phyloP scores from a whole-genome alignment of 495 filamentous ascomycete species.

The Neurospora sp. region DNA sequence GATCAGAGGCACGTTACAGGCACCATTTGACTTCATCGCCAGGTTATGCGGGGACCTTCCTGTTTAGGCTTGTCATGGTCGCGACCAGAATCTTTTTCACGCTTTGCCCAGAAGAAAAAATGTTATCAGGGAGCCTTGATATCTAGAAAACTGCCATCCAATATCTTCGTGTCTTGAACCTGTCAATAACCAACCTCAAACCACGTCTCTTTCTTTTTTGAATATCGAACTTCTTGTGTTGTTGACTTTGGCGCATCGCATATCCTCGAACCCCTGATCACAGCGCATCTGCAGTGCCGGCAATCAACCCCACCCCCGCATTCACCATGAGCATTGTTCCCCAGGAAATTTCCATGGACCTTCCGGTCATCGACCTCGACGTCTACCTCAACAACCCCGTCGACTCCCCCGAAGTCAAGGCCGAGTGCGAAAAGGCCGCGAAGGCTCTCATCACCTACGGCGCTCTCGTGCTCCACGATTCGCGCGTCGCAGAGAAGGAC shows the following conservation, averaged over 20 bases:
- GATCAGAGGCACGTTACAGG: background rate
- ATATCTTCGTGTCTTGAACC: background rate
- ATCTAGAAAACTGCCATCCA: background rate
- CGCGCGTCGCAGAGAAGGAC: constrained; percentile 38
- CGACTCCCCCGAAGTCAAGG: constrained; percentile 27
- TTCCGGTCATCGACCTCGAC: constrained; percentile 44
- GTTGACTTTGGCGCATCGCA: background rate
- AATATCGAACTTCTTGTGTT: background rate
- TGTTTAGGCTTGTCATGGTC: constrained; percentile 2
- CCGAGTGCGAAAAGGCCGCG: constrained; percentile 35
- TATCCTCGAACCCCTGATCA: background rate
- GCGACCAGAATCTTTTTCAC: background rate
- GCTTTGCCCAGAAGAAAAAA: background rate
- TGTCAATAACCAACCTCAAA: background rate
- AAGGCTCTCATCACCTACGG: constrained; percentile 39
- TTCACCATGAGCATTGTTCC: background rate
- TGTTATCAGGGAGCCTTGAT: background rate
- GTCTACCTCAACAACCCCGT: constrained; percentile 28
- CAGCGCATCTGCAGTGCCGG: background rate
- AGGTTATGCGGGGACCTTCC: constrained; percentile 8
- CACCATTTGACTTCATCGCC: background rate
- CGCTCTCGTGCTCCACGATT: constrained; percentile 41
- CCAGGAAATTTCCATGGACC: constrained; percentile 33
- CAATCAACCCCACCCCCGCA: constrained; percentile 1
- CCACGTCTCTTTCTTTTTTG: background rate